Evolutionary conservation across 345 rosid genomes (phyloP).

Genomic region (Gossypium arboreum): DNA sequence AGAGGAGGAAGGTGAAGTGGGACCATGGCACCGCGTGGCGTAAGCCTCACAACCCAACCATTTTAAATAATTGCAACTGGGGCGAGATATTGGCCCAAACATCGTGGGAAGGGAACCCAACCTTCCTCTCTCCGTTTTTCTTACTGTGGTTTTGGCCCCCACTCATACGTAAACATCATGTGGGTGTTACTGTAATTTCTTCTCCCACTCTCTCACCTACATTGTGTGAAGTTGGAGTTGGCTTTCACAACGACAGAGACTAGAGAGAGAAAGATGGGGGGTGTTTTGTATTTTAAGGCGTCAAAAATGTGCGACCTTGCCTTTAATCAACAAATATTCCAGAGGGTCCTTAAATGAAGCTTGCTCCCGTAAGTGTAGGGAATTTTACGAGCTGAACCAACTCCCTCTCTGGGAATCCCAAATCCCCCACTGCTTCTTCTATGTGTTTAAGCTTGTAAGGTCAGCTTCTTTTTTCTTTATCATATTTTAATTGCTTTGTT

Average conservation of each 20-base stretch:
- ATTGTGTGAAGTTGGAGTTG: not conserved
- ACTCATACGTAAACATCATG: not conserved
- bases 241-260: not conserved
- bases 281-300: not conserved
- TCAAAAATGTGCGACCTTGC: slow-evolving; percentile 8
- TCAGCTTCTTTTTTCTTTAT: not conserved
- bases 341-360: slow-evolving; percentile 5
- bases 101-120: not conserved
- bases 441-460: not conserved
- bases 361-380: slow-evolving; percentile 1
- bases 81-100: not conserved
- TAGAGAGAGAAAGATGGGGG: slow-evolving; percentile 2
- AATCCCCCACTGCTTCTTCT: not conserved
- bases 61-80: no score
- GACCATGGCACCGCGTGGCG: slow-evolving; percentile 23
- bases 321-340: no score
- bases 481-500: slow-evolving; percentile 6
- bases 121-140: not conserved
- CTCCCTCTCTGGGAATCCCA: not conserved
- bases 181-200: slow-evolving; percentile 18
- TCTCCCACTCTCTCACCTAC: not conserved
- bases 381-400: slow-evolving; percentile 15
- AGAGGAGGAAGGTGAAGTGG: slow-evolving; percentile 20
- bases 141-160: not conserved
- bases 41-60: not conserved